Percentiles rank a stretch among this genome's conserved stretches.
phyloP scores from a whole-genome alignment of 1,284 basidiomycete species.

The Stereum hirsutum region DNA sequence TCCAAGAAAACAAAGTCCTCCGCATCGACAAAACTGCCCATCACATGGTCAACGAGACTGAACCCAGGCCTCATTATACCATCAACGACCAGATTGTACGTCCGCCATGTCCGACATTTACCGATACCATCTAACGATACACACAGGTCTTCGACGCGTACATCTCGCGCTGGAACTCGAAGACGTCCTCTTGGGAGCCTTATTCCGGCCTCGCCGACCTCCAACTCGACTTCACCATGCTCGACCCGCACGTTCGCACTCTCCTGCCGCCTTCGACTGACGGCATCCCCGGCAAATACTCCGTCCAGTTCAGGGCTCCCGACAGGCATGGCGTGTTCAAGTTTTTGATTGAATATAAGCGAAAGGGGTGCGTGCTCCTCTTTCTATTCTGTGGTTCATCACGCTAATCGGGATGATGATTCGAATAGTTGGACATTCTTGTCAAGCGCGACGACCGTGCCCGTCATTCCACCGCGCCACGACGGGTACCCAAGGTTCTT shows the following conservation, averaged over 20 bases:
- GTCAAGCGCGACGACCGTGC: conserved; percentile 65
- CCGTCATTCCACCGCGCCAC: conserved; percentile 89
- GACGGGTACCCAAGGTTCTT: conserved; percentile 94
- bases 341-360: conserved; percentile 83
- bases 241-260: conserved; percentile 89
- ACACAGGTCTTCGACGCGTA: conserved; percentile 65
- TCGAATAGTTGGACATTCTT: conserved; percentile 73
- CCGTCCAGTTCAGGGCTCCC: conserved; percentile 76
- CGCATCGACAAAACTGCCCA: conserved; percentile 75
- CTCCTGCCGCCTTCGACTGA: conserved; percentile 44
- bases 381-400: conserved; percentile 2
- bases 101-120: conserved; percentile 6
- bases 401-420: background rate
- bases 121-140: background rate
- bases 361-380: conserved; percentile 63
- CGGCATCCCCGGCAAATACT: conserved; percentile 58
- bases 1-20: conserved; percentile 81
- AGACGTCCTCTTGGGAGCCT: conserved; percentile 55
- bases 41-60: conserved; percentile 54
- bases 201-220: conserved; percentile 67
- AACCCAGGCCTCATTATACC: conserved; percentile 65
- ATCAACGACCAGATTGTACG: conserved; percentile 81
- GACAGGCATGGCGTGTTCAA: conserved; percentile 98
- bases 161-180: conserved; percentile 57
- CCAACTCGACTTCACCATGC: conserved; percentile 96